These are phyloP conservation scores for Penicillium sp. DNA, from an alignment of 2,329 filamentous ascomycete genomes.

Conservation along the genomic window DNA sequence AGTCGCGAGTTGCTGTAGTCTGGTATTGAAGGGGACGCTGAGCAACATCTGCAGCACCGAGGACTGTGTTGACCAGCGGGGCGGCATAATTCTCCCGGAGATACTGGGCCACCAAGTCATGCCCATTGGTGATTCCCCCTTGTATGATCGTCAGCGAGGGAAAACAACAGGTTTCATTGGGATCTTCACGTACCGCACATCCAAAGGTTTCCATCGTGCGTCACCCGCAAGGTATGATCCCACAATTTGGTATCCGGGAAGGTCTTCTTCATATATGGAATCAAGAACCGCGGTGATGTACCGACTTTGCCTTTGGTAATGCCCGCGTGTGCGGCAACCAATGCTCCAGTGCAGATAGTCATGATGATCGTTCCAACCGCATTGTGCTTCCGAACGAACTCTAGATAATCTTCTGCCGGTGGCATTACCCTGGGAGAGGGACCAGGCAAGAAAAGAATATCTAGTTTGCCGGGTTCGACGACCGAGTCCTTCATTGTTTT, in stretches of 20 bases:
- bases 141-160: not conserved
- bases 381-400: constrained; percentile 44
- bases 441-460: constrained; percentile 47
- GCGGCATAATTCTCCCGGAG: constrained; percentile 30
- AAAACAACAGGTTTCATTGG: not conserved
- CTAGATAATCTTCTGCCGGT: constrained; percentile 35
- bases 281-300: constrained; percentile 34
- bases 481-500: constrained; percentile 33
- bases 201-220: constrained; percentile 36
- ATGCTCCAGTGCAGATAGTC: constrained; percentile 36
- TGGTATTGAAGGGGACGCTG: constrained; percentile 37
- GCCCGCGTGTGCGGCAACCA: constrained; percentile 33
- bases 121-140: constrained; percentile 39
- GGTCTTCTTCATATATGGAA: constrained; percentile 29
- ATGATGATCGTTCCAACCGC: constrained; percentile 34
- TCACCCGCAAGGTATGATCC: constrained; percentile 30
- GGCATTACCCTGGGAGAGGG: constrained; percentile 40
- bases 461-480: constrained; percentile 45
- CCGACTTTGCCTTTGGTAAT: constrained; percentile 28
- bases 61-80: constrained; percentile 41
- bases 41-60: constrained; percentile 43
- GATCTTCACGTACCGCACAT: constrained; percentile 27
- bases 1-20: constrained; percentile 16
- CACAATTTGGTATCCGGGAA: constrained; percentile 35
- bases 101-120: constrained; percentile 35